phyloP scores from a whole-genome alignment of 75 land plant genomes.

The Cupressus sempervirens region DNA sequence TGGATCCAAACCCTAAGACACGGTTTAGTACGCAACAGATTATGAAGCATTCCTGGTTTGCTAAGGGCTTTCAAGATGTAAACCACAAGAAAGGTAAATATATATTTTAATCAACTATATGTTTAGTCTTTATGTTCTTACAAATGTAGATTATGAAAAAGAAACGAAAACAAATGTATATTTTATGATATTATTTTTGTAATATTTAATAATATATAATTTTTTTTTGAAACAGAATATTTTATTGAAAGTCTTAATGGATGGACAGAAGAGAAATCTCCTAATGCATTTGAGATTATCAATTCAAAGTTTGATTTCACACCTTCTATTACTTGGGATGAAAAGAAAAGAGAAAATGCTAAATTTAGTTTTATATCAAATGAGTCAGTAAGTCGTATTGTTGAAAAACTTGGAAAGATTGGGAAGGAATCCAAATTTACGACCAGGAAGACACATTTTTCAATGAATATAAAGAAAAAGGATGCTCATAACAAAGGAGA shows the following conservation, averaged over 20 bases:
- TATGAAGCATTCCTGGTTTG: slow-evolving; percentile 15
- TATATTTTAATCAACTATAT: too few relatives aligned
- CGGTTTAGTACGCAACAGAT: slow-evolving; percentile 7
- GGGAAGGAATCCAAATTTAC: slow-evolving; percentile 17
- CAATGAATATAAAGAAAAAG: slow-evolving; percentile 16
- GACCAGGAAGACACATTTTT: slow-evolving; percentile 19
- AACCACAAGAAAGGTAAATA: background rate
- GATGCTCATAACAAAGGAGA: slow-evolving; percentile 13
- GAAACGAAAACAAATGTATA: too few relatives aligned
- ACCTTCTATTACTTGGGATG: slow-evolving; percentile 9
- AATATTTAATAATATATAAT: too few relatives aligned
- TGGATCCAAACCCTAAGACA: slow-evolving; percentile 36
- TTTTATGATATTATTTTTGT: too few relatives aligned
- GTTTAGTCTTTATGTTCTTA: too few relatives aligned
- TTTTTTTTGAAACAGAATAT: background rate
- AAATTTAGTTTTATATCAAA: slow-evolving; percentile 24
- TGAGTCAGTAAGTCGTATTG: slow-evolving; percentile 15
- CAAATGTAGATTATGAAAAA: too few relatives aligned
- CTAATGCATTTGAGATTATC: slow-evolving; percentile 36
- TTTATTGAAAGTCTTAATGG: background rate
- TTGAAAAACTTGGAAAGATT: slow-evolving; percentile 23
- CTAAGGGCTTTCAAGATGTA: background rate
- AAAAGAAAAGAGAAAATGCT: background rate
- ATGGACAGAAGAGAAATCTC: background rate
- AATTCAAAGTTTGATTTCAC: slow-evolving; percentile 28